These are phyloP conservation scores for Ogataea pini DNA, from an alignment of 805 yeast species.

Conservation along the genomic window DNA sequence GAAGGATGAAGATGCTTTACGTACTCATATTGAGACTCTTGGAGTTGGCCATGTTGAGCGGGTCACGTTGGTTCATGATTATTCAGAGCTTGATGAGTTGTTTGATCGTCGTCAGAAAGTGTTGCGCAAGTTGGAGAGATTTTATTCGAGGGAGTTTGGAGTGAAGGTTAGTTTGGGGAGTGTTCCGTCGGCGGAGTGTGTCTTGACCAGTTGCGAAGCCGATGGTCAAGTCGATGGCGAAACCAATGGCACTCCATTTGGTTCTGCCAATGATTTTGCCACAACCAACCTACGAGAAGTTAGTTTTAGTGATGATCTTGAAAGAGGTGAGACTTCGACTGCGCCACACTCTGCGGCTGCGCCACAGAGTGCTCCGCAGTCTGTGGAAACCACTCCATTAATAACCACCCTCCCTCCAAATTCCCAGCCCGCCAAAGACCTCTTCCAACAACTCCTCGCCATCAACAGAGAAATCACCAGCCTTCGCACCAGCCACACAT, in stretches of 20 bases:
- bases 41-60: constrained; percentile 57
- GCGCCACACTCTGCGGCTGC: not conserved
- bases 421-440: not conserved
- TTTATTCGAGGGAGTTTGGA: constrained; percentile 44
- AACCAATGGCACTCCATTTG: too few species aligned
- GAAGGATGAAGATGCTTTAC: constrained; percentile 44
- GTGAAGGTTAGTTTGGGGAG: constrained; percentile 39
- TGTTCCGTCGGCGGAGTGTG: constrained; percentile 25
- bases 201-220: too few species aligned
- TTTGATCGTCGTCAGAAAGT: constrained; percentile 38
- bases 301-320: not conserved
- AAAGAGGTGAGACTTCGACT: not conserved
- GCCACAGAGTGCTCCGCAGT: constrained; percentile 15
- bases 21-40: constrained; percentile 52
- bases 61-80: constrained; percentile 47
- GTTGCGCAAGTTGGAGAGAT: constrained; percentile 40
- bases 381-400: constrained; percentile 17
- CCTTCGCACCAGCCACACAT: constrained; percentile 35
- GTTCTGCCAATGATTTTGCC: too few species aligned
- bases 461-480: constrained; percentile 42
- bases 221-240: too few species aligned
- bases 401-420: constrained; percentile 15
- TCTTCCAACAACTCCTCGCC: constrained; percentile 31
- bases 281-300: too few species aligned
- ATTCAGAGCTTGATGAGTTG: constrained; percentile 40